A percentile compares a stretch with the other conserved stretches of the same genome.
These are phyloP conservation scores for Biscogniauxia mediterranea DNA, from an alignment of 2,329 filamentous ascomycete species.

Conservation along the genomic window DNA sequence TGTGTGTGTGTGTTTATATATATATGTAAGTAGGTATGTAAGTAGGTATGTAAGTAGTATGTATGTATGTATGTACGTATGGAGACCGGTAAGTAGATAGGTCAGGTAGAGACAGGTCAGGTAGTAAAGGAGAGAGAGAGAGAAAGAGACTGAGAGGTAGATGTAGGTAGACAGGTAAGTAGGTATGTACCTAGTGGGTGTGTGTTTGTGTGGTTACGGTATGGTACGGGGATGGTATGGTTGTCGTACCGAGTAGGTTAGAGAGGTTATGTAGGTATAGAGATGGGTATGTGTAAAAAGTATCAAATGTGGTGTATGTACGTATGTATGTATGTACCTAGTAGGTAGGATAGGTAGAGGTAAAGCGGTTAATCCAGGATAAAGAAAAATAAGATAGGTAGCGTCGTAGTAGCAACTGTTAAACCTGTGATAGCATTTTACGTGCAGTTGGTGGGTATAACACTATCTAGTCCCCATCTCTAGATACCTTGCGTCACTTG, in stretches of 20 bases:
- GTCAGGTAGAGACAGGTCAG: too few species aligned
- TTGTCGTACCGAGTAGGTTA: not conserved
- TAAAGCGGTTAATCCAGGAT: not conserved
- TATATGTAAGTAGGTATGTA: not conserved
- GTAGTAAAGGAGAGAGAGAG: not conserved
- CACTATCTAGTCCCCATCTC: not conserved
- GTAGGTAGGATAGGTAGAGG: not conserved
- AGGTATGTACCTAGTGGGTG: not conserved
- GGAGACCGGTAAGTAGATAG: not conserved
- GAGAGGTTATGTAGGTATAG: not conserved
- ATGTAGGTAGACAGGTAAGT: not conserved
- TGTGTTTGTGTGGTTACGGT: not conserved
- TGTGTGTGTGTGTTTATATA: not conserved
- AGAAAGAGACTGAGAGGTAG: too few species aligned
- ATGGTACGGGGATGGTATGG: not conserved
- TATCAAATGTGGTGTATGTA: too few species aligned
- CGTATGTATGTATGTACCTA: not conserved
- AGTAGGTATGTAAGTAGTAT: not conserved
- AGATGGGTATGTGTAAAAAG: too few species aligned
- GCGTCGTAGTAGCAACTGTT: not conserved
- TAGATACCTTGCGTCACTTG: not conserved
- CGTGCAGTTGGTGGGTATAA: not conserved
- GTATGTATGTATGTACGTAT: not conserved
- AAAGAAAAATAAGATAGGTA: too few species aligned
- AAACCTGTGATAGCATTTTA: not conserved